These are phyloP conservation scores for Penicillium simplicissimum DNA, from an alignment of 495 filamentous ascomycete species.

Conservation along the genomic window DNA sequence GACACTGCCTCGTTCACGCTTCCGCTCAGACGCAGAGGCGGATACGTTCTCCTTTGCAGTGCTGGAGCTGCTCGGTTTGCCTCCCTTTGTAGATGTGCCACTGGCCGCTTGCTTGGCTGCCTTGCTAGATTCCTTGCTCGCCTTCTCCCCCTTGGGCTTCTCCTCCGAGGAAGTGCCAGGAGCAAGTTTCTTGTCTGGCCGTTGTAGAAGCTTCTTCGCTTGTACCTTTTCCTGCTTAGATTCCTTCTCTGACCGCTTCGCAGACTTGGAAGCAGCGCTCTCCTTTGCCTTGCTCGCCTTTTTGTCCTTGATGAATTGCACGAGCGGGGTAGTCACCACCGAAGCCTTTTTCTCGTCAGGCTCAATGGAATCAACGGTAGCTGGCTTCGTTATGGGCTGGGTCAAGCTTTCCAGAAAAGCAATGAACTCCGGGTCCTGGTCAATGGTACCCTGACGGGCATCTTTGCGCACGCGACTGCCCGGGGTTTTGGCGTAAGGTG, in stretches of 20 bases:
- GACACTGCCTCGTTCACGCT: conserved; percentile 68
- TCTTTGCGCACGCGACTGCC: conserved; percentile 69
- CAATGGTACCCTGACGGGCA: conserved; percentile 88
- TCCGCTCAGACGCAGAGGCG: conserved; percentile 47
- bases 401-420: conserved; percentile 85
- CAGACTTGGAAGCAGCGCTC: conserved; percentile 47
- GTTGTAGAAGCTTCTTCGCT: conserved; percentile 50
- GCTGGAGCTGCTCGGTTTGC: conserved; percentile 30
- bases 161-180: conserved; percentile 43
- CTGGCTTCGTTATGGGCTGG: conserved; percentile 63
- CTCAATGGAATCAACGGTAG: conserved; percentile 50
- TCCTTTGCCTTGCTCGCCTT: conserved; percentile 87
- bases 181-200: conserved; percentile 46
- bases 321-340: conserved; percentile 79
- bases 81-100: conserved; percentile 29
- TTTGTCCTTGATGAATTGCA: conserved; percentile 87
- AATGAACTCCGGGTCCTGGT: conserved; percentile 94
- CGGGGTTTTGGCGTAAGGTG: conserved; percentile 79
- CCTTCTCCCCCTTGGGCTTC: conserved; percentile 58
- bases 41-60: conserved; percentile 34
- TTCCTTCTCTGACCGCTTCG: conserved; percentile 65
- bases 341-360: conserved; percentile 61
- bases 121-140: conserved; percentile 74
- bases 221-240: conserved; percentile 55
- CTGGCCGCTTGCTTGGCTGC: conserved; percentile 68